Percentiles rank a stretch among this genome's conserved stretches.
Conservation (phyloP, 345 rosid genomes). For the Dimocarpus longan region DNA sequence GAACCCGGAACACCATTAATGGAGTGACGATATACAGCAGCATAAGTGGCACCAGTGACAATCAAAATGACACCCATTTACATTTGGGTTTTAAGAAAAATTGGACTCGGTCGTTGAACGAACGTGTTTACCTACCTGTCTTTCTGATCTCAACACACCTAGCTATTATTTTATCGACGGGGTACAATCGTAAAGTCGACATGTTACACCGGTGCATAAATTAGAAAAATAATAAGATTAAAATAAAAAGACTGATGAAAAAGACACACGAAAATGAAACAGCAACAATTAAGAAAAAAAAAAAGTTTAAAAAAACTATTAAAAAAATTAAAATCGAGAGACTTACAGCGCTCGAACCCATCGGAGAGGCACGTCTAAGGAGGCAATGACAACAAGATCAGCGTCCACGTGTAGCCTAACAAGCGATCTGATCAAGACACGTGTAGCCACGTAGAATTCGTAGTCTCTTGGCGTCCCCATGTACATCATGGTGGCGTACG, state of each 20-base stretch:
- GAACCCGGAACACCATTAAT: too few species aligned
- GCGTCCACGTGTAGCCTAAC: slow-evolving; percentile 64
- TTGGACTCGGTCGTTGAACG: neutral
- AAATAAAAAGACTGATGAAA: too few species aligned
- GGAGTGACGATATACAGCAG: too few species aligned
- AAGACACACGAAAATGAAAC: neutral
- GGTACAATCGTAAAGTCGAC: neutral
- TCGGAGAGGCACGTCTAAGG: slow-evolving; percentile 81
- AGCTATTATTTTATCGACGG: neutral
- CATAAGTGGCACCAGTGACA: too few species aligned
- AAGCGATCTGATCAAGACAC: slow-evolving; percentile 91
- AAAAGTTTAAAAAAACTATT: too few species aligned
- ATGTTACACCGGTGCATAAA: neutral
- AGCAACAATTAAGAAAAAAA: neutral
- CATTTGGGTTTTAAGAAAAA: neutral
- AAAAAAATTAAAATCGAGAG: neutral
- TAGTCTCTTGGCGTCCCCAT: slow-evolving; percentile 99
- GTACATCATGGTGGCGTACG: slow-evolving; percentile 98
- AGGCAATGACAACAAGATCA: slow-evolving; percentile 94
- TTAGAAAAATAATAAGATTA: too few species aligned
- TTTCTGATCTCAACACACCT: neutral
- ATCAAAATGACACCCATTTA: too few species aligned
- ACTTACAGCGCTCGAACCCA: slow-evolving; percentile 86
- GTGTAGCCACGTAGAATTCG: slow-evolving; percentile 92
- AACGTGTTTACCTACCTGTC: neutral